Evolutionary conservation across 768 basidiomycete genomes (phyloP), one percentile per base, ranked within the genome.

Genomic region (Paxillus involutus): DNA sequence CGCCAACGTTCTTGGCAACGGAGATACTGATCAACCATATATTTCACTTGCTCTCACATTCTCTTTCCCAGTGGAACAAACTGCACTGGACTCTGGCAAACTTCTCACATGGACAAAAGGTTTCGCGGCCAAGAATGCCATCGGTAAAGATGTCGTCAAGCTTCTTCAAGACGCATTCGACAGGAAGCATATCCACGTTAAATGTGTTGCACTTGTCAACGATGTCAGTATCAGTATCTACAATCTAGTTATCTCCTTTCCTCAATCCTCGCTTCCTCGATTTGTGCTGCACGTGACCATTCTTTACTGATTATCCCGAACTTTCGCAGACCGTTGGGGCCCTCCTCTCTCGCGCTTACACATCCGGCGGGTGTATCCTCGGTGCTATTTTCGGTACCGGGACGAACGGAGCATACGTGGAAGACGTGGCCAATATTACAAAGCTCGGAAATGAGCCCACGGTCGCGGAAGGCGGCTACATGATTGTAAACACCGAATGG

Each of bases 401-500:
- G 16, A 98, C 97, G 6, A 99, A 99, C 66, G 97, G 97, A 30
- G 97, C 97, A 11, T 99, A 97, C 72, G 83, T 99, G 46, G 96
- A 98, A 69, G 80, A 89, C 60, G 75, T 94, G 30, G 78, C 82
- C 47, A 94, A 92, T 47, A 86, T 98, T 65, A 84, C 78, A 39
- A 98, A 98, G 71, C 78, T 97, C 8, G 82, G 81, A 16, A 84
- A 89, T 51, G 78, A 73, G 41, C 75, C 82, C 24, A 82, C 80
- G 6, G 81, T 77, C 10, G 73, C 77, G 9, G 76, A 81, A 32
- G 88, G 85, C 5, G 89, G 86, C 17, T 73, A 81, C 59, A 99
- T 99, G 97, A 82, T 98, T 51, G 84, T 98, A 52, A 99, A 99
- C 74, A 91, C 91, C 7, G 97, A 98, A 74, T 98, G 96, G 97